Conservation (phyloP, 306 rosid species). For the Acacia melanoxylon region DNA sequence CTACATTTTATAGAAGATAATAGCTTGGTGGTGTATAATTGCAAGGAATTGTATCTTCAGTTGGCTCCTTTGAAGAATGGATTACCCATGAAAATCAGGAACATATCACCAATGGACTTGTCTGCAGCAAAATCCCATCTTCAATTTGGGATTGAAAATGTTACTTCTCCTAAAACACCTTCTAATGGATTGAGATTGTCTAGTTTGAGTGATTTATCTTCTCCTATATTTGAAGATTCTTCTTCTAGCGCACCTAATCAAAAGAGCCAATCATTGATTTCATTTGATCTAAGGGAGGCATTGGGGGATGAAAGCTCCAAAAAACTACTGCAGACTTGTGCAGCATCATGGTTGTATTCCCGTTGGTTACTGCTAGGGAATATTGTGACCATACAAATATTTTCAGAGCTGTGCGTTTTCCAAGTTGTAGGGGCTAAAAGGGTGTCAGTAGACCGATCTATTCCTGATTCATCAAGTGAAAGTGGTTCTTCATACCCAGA, state of each 20-base stretch:
- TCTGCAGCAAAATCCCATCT: slow-evolving; percentile 36
- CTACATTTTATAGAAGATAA: slow-evolving; percentile 27
- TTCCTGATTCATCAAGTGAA: slow-evolving; percentile 34
- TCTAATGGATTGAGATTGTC: slow-evolving; percentile 50
- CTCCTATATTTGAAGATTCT: slow-evolving; percentile 49
- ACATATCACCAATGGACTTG: slow-evolving; percentile 28
- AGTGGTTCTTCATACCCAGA: slow-evolving; percentile 28
- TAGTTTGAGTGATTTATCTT: slow-evolving; percentile 37
- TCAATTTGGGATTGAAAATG: slow-evolving; percentile 42
- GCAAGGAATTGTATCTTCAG: slow-evolving; percentile 72
- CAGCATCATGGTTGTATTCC: slow-evolving; percentile 56
- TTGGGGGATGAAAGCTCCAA: slow-evolving; percentile 57
- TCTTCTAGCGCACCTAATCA: slow-evolving; percentile 34
- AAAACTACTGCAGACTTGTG: slow-evolving; percentile 52
- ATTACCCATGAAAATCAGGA: slow-evolving; percentile 35
- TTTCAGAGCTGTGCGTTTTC: slow-evolving; percentile 60
- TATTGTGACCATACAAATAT: slow-evolving; percentile 58
- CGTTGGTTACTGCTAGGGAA: slow-evolving; percentile 71
- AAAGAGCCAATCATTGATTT: slow-evolving; percentile 36
- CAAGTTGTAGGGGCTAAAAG: slow-evolving; percentile 58
- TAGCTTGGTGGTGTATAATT: slow-evolving; percentile 41
- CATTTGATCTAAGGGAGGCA: slow-evolving; percentile 55
- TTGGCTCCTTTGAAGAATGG: slow-evolving; percentile 44
- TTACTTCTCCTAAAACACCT: slow-evolving; percentile 77
- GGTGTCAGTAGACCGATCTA: slow-evolving; percentile 29